Conservation (phyloP, 2,329 filamentous ascomycete species). For the Arthrobotrys sinensis region DNA sequence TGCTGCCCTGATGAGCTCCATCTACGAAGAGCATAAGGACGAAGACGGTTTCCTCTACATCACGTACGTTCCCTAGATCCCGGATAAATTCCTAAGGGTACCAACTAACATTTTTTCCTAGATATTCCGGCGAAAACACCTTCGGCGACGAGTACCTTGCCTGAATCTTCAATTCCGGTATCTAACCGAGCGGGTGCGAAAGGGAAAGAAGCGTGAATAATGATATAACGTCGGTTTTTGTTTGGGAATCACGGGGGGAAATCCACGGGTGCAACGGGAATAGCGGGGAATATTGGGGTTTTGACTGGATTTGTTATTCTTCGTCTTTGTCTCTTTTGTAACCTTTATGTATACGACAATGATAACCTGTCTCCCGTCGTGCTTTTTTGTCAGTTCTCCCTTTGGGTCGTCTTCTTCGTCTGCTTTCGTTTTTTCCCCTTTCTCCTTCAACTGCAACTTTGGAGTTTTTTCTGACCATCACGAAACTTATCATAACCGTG, state of each 20-base stretch:
- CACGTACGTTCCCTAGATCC: constrained; percentile 74
- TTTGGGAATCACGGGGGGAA: constrained; percentile 34
- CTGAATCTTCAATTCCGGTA: constrained; percentile 62
- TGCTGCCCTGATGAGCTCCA: constrained; percentile 97
- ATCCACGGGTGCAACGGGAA: constrained; percentile 32
- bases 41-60: constrained; percentile 90
- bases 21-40: constrained; percentile 99
- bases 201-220: constrained; percentile 18
- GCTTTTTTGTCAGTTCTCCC: constrained; percentile 17
- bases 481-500: constrained; percentile 40
- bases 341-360: constrained; percentile 55
- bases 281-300: constrained; percentile 49
- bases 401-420: constrained; percentile 12
- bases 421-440: constrained; percentile 34
- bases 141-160: constrained; percentile 75
- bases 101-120: constrained; percentile 66
- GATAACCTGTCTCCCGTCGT: constrained; percentile 35
- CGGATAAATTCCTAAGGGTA: constrained; percentile 22
- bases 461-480: constrained; percentile 53
- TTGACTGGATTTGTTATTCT: constrained; percentile 34
- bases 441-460: constrained; percentile 48
- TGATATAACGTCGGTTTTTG: constrained; percentile 40
- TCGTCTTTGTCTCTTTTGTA: constrained; percentile 38
- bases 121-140: constrained; percentile 98
- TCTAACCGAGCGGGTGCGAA: constrained; percentile 35